phyloP scores from a whole-genome alignment of 2,329 filamentous ascomycete genomes.

The Neonectria magnoliae region DNA sequence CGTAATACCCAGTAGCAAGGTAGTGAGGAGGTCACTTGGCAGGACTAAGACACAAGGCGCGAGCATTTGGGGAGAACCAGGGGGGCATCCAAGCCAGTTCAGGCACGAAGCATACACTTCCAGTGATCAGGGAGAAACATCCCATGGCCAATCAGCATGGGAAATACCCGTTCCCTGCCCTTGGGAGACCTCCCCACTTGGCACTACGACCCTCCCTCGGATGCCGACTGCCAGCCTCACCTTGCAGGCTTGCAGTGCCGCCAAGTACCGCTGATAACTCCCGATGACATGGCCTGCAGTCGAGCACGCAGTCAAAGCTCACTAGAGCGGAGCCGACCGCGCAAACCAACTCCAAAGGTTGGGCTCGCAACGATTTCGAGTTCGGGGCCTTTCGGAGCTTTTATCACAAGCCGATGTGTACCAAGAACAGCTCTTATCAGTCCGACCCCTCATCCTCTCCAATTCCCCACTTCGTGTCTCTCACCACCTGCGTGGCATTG shows the following conservation, averaged over 20 bases:
- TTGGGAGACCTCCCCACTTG: neutral
- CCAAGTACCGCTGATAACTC: constrained; percentile 1
- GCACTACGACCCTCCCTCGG: neutral
- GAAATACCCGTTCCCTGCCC: neutral
- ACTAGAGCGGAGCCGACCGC: neutral
- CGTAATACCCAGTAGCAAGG: neutral
- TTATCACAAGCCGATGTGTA: neutral
- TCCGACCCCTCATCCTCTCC: neutral
- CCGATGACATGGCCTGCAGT: neutral
- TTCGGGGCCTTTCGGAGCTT: constrained; percentile 4
- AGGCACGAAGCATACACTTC: too few species aligned
- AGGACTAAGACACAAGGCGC: neutral
- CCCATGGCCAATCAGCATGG: neutral
- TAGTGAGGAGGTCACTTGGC: neutral
- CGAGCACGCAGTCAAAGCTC: neutral
- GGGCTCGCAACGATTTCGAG: neutral
- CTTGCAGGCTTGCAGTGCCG: neutral
- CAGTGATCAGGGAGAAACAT: neutral
- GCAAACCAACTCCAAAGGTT: neutral
- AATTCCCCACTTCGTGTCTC: constrained; percentile 2
- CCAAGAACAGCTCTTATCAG: constrained; percentile 7
- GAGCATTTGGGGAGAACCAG: neutral
- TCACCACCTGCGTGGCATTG: neutral
- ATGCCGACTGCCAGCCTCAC: neutral
- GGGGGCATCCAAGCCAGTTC: neutral